phyloP scores from a whole-genome alignment of 2,329 filamentous ascomycete genomes.

The Arthroderma sp. region DNA sequence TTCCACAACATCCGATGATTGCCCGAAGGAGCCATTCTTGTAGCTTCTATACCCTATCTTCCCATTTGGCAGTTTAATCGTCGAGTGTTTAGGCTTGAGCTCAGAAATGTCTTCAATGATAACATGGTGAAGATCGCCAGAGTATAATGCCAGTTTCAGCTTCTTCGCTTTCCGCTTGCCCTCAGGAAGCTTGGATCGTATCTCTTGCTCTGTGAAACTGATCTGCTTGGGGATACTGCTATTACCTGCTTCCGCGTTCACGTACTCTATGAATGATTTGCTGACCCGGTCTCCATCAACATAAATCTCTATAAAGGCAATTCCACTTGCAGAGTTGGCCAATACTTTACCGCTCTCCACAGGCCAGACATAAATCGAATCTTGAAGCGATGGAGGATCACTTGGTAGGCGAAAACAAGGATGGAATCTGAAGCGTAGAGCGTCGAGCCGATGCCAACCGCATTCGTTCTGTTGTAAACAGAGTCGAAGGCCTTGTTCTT shows the following conservation, averaged over 20 bases:
- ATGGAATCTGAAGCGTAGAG: slow-evolving; percentile 76
- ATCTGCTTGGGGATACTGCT: slow-evolving; percentile 55
- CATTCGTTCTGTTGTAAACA: slow-evolving; percentile 72
- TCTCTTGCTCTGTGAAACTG: slow-evolving; percentile 57
- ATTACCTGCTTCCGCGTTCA: slow-evolving; percentile 45
- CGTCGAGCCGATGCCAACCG: slow-evolving; percentile 79
- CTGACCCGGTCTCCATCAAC: slow-evolving; percentile 68
- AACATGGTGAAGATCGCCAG: slow-evolving; percentile 58
- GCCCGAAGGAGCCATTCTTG: slow-evolving; percentile 52
- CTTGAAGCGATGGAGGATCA: slow-evolving; percentile 55
- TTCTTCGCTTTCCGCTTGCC: slow-evolving; percentile 55
- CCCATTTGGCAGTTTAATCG: slow-evolving; percentile 61
- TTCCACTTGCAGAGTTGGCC: slow-evolving; percentile 64
- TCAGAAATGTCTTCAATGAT: slow-evolving; percentile 64
- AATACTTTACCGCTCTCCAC: slow-evolving; percentile 65
- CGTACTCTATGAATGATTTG: slow-evolving; percentile 67
- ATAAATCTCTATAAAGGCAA: slow-evolving; percentile 76
- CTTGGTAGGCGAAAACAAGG: slow-evolving; percentile 77
- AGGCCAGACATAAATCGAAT: slow-evolving; percentile 73
- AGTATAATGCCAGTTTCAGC: slow-evolving; percentile 61
- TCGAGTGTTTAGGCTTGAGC: slow-evolving; percentile 57
- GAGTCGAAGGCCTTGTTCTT: slow-evolving; percentile 60
- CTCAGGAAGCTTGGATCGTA: slow-evolving; percentile 59
- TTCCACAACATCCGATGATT: slow-evolving; percentile 41
- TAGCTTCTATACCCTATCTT: slow-evolving; percentile 64